A percentile compares a stretch with the other conserved stretches of the same genome.
Evolutionary conservation across 306 rosid genomes (phyloP).

Genomic region (Trichosanthes cucumerina): DNA sequence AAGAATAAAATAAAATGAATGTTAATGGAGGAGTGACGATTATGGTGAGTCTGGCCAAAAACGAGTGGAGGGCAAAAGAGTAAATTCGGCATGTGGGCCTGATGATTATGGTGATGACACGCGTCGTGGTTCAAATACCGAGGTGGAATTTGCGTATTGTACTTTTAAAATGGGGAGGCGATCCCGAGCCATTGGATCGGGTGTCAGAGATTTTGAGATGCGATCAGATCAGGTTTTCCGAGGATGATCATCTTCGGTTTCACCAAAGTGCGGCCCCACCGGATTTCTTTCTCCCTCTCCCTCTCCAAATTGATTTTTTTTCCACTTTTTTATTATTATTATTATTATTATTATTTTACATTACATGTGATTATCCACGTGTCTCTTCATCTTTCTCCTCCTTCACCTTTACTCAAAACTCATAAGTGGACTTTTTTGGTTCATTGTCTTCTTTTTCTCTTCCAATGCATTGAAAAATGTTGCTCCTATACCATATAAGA

Average conservation of each 20-base stretch:
- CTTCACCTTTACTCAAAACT: not conserved
- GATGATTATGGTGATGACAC: not conserved
- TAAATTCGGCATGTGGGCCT: not conserved
- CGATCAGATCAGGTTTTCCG: not conserved
- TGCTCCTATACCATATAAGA: too few relatives aligned
- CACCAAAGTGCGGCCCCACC: slow-evolving; percentile 5
- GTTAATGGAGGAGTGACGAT: too few relatives aligned
- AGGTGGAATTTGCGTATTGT: not conserved
- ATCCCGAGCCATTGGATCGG: slow-evolving; percentile 5
- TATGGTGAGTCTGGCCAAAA: too few relatives aligned
- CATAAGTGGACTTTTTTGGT: not conserved
- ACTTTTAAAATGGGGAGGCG: not conserved
- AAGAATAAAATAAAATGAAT: not conserved
- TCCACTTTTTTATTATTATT: not conserved
- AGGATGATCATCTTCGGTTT: slow-evolving; percentile 10
- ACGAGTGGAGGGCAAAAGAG: not conserved
- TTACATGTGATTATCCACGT: not conserved
- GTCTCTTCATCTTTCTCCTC: not conserved
- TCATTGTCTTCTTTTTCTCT: not conserved
- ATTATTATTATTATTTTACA: too few relatives aligned
- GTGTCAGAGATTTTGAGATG: not conserved
- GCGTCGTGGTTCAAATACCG: not conserved
- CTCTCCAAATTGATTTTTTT: not conserved
- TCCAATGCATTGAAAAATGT: too few relatives aligned
- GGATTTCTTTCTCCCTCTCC: not conserved